A percentile compares a stretch with the other conserved stretches of the same genome.
Conservation (phyloP, 352 stramenopile genomes). For the Pythium oligandrum region DNA sequence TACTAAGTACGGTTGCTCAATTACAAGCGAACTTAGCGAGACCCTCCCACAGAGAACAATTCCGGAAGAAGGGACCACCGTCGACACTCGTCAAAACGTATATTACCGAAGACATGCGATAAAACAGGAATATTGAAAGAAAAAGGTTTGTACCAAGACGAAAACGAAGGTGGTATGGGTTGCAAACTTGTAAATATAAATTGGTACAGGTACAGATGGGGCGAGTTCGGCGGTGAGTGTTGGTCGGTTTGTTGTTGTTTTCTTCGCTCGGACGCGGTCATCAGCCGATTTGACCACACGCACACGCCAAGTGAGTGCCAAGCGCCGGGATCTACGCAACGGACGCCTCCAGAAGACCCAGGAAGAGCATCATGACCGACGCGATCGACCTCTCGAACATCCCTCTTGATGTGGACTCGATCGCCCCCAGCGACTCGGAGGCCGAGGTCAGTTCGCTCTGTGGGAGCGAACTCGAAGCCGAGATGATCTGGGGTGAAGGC, state of each 20-base stretch:
- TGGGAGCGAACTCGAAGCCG: conserved; percentile 65
- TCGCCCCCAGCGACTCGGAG: conserved; percentile 51
- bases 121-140: too few species aligned
- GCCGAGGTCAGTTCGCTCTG: conserved; percentile 58
- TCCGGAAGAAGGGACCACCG: too few species aligned
- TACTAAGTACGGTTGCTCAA: conserved; percentile 10
- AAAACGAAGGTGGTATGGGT: too few species aligned
- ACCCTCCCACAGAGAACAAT: too few species aligned
- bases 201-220: background rate
- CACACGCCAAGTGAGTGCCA: background rate
- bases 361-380: conserved; percentile 12
- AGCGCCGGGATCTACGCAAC: background rate
- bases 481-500: conserved; percentile 76
- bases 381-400: conserved; percentile 10
- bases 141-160: too few species aligned
- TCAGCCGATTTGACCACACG: too few species aligned
- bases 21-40: background rate
- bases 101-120: too few species aligned
- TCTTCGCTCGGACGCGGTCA: too few species aligned
- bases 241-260: conserved; percentile 8
- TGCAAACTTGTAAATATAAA: conserved; percentile 3
- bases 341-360: background rate
- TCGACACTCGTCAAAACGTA: too few species aligned
- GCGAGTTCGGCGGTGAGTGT: conserved; percentile 6
- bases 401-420: conserved; percentile 15